Conservation (phyloP, 169 alveolate species). For the Amoebophrya sp. region DNA sequence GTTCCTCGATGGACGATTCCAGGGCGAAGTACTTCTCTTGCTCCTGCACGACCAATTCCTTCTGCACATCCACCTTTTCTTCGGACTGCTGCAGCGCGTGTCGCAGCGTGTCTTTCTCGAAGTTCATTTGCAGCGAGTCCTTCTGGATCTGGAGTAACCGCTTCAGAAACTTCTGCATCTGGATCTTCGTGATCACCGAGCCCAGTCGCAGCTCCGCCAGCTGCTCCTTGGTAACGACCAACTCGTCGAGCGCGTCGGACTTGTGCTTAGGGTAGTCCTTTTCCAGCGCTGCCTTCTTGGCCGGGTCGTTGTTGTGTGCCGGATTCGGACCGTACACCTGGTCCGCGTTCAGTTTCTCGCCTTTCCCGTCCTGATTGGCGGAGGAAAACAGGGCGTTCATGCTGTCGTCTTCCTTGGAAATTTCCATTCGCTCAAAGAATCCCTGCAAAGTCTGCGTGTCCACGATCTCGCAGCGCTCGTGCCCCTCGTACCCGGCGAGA, state of each 20-base stretch:
- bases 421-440: background rate
- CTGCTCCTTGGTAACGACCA: background rate
- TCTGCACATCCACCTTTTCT: background rate
- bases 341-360: background rate
- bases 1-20: background rate
- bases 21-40: background rate
- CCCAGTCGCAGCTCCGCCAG: background rate
- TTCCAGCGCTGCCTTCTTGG: background rate
- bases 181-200: background rate
- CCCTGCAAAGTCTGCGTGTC: background rate
- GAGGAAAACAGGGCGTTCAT: too few relatives aligned
- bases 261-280: background rate
- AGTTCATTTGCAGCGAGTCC: background rate
- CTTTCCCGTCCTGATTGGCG: too few relatives aligned
- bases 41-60: background rate
- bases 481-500: background rate
- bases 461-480: background rate
- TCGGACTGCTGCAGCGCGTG: background rate
- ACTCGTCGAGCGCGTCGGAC: background rate
- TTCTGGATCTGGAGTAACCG: background rate
- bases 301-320: background rate
- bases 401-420: too few relatives aligned
- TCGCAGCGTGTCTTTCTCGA: background rate
- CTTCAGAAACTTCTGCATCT: background rate
- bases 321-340: background rate